phyloP scores from a whole-genome alignment of 2,329 filamentous ascomycete species.

The Ophiocordyceps australis region DNA sequence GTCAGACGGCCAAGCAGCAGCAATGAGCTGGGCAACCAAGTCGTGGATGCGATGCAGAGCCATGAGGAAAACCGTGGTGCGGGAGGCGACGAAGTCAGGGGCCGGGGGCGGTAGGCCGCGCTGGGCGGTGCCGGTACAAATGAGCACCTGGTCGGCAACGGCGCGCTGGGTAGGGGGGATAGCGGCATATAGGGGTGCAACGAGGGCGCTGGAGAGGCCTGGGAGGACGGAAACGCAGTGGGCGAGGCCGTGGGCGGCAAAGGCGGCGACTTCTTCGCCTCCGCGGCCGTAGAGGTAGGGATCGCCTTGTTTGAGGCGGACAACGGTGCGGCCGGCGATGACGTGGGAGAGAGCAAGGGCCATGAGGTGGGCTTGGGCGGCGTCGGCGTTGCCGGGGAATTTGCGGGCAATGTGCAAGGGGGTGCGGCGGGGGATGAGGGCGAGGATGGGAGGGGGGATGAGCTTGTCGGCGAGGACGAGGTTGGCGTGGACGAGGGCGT shows the following conservation, averaged over 20 bases:
- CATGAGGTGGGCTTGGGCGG: slow-evolving; percentile 79
- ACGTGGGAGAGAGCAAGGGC: slow-evolving; percentile 55
- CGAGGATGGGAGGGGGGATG: slow-evolving; percentile 67
- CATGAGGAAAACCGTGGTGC: slow-evolving; percentile 92
- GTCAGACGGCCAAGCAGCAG: slow-evolving; percentile 45
- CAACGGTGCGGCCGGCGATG: slow-evolving; percentile 52
- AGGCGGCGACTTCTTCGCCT: slow-evolving; percentile 80
- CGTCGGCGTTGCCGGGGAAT: slow-evolving; percentile 92
- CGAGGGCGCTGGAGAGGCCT: slow-evolving; percentile 76
- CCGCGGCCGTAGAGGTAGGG: slow-evolving; percentile 92
- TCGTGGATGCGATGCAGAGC: slow-evolving; percentile 68
- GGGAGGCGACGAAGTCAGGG: slow-evolving; percentile 55
- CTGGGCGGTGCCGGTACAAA: slow-evolving; percentile 92
- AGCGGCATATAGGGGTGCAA: slow-evolving; percentile 71
- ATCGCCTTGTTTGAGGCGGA: slow-evolving; percentile 89
- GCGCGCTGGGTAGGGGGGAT: slow-evolving; percentile 81
- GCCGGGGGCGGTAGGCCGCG: slow-evolving; percentile 73
- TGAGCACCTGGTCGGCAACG: slow-evolving; percentile 77
- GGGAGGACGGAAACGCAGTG: slow-evolving; percentile 56
- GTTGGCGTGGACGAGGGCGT: slow-evolving; percentile 57
- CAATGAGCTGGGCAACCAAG: slow-evolving; percentile 53
- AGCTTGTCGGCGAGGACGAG: slow-evolving; percentile 76
- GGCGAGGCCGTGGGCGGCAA: slow-evolving; percentile 51
- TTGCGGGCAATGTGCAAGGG: slow-evolving; percentile 87
- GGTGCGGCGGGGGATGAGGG: slow-evolving; percentile 78